phyloP scores from a whole-genome alignment of 768 basidiomycete genomes.

The Suillus fuscotomentosus region DNA sequence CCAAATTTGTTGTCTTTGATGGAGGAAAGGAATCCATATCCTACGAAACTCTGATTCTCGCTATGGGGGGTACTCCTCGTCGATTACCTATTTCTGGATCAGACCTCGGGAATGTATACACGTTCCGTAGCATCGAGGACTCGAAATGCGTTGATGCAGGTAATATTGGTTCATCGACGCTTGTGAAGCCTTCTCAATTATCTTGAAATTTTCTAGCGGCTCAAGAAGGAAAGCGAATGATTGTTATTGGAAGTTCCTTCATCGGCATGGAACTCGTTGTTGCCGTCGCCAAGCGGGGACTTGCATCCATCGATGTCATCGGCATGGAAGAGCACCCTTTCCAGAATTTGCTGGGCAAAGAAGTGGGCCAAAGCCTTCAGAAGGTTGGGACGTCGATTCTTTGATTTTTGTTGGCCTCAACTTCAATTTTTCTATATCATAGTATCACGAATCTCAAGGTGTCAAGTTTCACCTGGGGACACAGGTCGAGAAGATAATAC shows the following conservation, averaged over 20 bases:
- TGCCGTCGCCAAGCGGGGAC: constrained; percentile 70
- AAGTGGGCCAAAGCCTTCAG: constrained; percentile 74
- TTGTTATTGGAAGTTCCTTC: constrained; percentile 87
- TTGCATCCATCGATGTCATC: constrained; percentile 80
- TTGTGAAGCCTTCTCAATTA: constrained; percentile 1
- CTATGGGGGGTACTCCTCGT: constrained; percentile 72
- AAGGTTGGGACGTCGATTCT: constrained; percentile 46
- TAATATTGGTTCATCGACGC: constrained; percentile 26
- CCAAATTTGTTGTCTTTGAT: constrained; percentile 63
- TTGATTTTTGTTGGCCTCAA: not conserved
- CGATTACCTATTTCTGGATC: constrained; percentile 75
- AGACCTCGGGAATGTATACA: constrained; percentile 73
- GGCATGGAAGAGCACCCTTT: constrained; percentile 84
- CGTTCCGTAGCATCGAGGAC: constrained; percentile 69
- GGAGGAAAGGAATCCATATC: constrained; percentile 54
- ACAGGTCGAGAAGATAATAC: constrained; percentile 64
- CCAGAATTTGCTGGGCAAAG: constrained; percentile 74
- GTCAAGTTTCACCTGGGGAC: constrained; percentile 81
- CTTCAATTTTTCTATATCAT: not conserved
- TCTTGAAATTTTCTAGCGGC: constrained; percentile 38
- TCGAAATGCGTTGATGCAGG: constrained; percentile 71
- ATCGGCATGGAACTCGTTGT: constrained; percentile 91
- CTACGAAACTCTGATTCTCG: constrained; percentile 80
- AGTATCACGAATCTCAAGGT: constrained; percentile 82
- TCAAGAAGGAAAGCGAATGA: constrained; percentile 71